Base-by-base conservation (phyloP, 805 yeast species). In the Yueomyces sinensis region DNA sequence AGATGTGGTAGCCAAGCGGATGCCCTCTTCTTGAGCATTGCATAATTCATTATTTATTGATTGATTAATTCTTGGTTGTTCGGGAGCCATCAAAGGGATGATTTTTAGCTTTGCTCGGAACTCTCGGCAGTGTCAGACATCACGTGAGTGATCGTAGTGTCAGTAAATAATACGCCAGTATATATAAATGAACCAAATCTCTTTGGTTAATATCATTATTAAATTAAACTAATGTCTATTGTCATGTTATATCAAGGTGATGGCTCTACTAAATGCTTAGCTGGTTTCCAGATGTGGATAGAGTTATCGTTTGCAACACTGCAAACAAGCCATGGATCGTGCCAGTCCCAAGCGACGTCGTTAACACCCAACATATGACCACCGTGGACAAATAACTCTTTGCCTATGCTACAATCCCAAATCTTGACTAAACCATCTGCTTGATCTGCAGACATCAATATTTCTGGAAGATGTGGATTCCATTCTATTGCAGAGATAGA, bases 341-440 rank as follows among this genome's bases (percentile, higher is more conserved):
- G 74, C 0, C 74, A 70, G 37, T 82, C 80, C 96, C 96, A 87
- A 24, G 74, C 68, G 20, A 84, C 58, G 46, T 86, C 96, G 43
- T 79, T 81, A 3, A 87, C 82, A 3, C 89, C 86, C n/a, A 79
- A 62, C 70, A 78, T 68, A 54, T 87, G 97, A 0, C 96, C 96
- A 3, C 76, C 78, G 56, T 87, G 97, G 3, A 66, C 64, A 49
- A 87, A 86, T 6, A 73, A 31, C 33, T 45, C 54, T 15, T 52
- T 49, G 1, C 45, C 52, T 3, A 47, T 46, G 4, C 45, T 39
- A 3, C 72, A 50, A 45, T 81, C 80, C 72, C 77, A 75, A 2
- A 83, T 27, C 45, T 72, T 73, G 9, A 78, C 84, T 32, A 66
- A 45, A 1, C 72, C 70, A 45, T 77, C 84, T 2, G 70, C 69